Evolutionary conservation across 2,329 filamentous ascomycete genomes (phyloP).

Genomic region (Ceratocystis diversiconidia): DNA sequence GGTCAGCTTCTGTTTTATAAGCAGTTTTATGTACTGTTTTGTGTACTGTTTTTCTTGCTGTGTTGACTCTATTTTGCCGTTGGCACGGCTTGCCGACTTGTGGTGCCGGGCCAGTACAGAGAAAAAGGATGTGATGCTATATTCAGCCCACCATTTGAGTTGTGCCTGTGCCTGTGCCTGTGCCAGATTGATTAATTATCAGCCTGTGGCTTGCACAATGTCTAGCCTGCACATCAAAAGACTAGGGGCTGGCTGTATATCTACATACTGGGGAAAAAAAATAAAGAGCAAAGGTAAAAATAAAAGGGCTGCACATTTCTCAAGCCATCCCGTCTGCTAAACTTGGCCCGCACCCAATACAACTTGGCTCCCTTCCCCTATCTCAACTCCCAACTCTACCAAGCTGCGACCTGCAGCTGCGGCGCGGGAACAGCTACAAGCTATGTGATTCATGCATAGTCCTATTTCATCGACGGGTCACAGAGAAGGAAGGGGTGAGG

Average conservation of each 20-base stretch:
- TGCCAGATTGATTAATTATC: conserved; percentile 2
- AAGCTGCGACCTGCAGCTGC: background rate
- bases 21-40: background rate
- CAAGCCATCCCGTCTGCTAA: no score
- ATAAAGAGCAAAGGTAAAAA: background rate
- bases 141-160: background rate
- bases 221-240: no score
- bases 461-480: background rate
- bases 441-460: conserved; percentile 1
- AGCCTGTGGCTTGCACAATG: background rate
- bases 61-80: background rate
- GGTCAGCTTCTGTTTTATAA: background rate
- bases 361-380: background rate
- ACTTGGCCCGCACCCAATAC: background rate
- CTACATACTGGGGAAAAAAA: no score
- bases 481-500: background rate
- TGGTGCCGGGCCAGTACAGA: background rate
- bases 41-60: background rate
- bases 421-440: background rate
- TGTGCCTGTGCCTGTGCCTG: background rate
- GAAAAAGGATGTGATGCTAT: background rate
- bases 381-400: background rate
- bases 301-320: background rate
- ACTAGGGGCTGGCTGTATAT: no score
- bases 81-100: background rate